These are phyloP conservation scores for Euphorbia pulcherrima DNA, from an alignment of 345 rosid species.

Conservation along the genomic window DNA sequence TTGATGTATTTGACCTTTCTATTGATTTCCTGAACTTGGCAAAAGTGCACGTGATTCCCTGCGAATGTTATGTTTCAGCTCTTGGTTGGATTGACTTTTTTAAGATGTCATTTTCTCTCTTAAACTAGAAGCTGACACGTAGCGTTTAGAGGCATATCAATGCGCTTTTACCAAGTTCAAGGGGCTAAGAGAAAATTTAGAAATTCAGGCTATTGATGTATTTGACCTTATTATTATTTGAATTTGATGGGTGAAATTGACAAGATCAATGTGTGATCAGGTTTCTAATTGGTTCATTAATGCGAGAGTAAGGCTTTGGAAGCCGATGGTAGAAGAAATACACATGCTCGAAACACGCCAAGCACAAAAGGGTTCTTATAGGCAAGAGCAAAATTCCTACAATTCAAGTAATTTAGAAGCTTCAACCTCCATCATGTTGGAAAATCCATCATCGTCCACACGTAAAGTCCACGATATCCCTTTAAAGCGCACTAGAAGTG, in stretches of 20 bases:
- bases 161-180: no score
- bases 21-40: no score
- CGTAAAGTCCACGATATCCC: slow-evolving; percentile 27
- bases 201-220: no score
- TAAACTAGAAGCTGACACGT: no score
- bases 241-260: neutral
- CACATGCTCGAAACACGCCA: slow-evolving; percentile 28
- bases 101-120: no score
- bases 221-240: neutral
- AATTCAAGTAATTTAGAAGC: slow-evolving; percentile 21
- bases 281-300: slow-evolving; percentile 39
- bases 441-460: slow-evolving; percentile 11
- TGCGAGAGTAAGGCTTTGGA: slow-evolving; percentile 35
- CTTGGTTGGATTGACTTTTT: no score
- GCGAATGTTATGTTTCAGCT: no score
- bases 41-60: no score
- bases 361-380: slow-evolving; percentile 43
- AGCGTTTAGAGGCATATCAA: no score
- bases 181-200: no score
- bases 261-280: slow-evolving; percentile 32
- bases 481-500: slow-evolving; percentile 40
- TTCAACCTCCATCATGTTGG: slow-evolving; percentile 18
- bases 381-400: slow-evolving; percentile 42
- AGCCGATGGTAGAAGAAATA: slow-evolving; percentile 38
- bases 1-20: no score